Conservation (phyloP, 2,329 filamentous ascomycete genomes). For the Pseudopyrenochaeta lycopersici region DNA sequence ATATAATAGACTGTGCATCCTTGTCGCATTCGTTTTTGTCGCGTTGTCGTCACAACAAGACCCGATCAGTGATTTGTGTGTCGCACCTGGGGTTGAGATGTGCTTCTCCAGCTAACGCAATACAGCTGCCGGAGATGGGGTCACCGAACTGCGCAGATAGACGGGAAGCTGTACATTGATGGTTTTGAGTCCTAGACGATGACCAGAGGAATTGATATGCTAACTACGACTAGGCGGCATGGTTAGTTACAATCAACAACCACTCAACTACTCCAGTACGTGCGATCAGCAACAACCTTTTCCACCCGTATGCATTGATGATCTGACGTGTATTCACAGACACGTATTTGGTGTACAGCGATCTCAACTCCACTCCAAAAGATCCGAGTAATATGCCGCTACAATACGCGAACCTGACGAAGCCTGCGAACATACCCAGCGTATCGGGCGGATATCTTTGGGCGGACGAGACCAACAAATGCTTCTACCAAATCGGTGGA, state of each 20-base stretch:
- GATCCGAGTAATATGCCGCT: conserved; percentile 57
- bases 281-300: conserved; percentile 11
- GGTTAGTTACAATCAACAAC: conserved; percentile 43
- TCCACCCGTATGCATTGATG: background rate
- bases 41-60: conserved; percentile 51
- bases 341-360: conserved; percentile 65
- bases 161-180: conserved; percentile 69
- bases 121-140: conserved; percentile 55
- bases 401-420: conserved; percentile 66
- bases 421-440: conserved; percentile 65
- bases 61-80: conserved; percentile 60
- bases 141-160: conserved; percentile 69
- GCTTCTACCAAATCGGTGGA: conserved; percentile 70
- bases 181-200: conserved; percentile 46
- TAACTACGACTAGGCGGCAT: conserved; percentile 9
- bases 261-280: conserved; percentile 62
- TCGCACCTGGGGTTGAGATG: background rate
- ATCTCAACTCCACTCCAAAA: conserved; percentile 57
- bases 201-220: conserved; percentile 50
- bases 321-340: conserved; percentile 50
- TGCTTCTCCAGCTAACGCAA: background rate
- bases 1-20: conserved; percentile 33
- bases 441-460: conserved; percentile 62
- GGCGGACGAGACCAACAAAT: conserved; percentile 69
- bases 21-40: conserved; percentile 39